Conservation (phyloP, 1,284 basidiomycete species). For the Mixia osmundae region DNA sequence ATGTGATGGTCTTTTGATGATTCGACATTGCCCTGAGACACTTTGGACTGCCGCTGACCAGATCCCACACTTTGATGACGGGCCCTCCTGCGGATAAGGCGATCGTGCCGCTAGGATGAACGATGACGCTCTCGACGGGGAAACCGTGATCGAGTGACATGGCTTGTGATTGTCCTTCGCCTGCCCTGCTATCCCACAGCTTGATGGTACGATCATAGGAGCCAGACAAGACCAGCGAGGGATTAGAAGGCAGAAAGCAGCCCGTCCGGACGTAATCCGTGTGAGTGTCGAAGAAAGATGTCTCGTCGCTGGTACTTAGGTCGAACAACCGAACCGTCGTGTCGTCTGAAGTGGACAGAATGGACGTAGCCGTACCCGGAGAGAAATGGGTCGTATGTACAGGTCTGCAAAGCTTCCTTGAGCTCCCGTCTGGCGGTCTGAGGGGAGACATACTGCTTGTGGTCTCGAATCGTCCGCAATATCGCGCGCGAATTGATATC, state of each 20-base stretch:
- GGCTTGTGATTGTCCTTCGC: constrained; percentile 24
- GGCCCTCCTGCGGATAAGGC: constrained; percentile 74
- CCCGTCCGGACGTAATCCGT: constrained; percentile 90
- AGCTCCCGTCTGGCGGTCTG: no score
- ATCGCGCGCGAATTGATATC: constrained; percentile 88
- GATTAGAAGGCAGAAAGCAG: constrained; percentile 56
- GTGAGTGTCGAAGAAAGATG: constrained; percentile 60
- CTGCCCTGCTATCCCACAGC: constrained; percentile 44
- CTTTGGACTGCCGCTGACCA: constrained; percentile 29
- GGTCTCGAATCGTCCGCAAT: constrained; percentile 67
- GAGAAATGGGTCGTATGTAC: constrained; percentile 91
- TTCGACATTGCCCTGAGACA: constrained; percentile 76
- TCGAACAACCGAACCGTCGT: constrained; percentile 87
- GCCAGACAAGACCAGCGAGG: constrained; percentile 66
- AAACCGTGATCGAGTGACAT: constrained; percentile 34
- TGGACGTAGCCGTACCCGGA: constrained; percentile 36
- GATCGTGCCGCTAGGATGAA: constrained; percentile 73
- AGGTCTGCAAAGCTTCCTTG: constrained; percentile 27
- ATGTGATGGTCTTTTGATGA: constrained; percentile 93
- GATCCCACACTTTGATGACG: constrained; percentile 83
- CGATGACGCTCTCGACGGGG: constrained; percentile 82
- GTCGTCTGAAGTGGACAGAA: constrained; percentile 90
- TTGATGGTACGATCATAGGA: constrained; percentile 85
- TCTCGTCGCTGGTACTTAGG: constrained; percentile 60
- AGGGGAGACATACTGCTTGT: constrained; percentile 40